phyloP scores from a whole-genome alignment of 148 eudicot species.

The Vaccinium corymbosum region DNA sequence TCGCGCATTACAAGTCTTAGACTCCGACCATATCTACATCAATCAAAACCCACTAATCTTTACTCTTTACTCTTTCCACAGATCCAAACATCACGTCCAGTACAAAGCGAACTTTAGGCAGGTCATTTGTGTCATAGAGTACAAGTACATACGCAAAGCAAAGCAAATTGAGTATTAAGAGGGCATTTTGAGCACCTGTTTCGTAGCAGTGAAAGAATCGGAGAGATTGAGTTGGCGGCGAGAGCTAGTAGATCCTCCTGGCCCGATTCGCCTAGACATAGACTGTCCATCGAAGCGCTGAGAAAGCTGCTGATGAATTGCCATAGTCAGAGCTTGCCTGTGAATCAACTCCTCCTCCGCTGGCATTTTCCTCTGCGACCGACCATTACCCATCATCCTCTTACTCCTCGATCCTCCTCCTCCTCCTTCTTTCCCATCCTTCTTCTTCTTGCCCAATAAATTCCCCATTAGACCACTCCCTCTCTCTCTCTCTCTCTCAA shows the following conservation, averaged over 20 bases:
- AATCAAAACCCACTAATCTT: conserved; percentile 4
- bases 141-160: background rate
- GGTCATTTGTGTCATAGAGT: background rate
- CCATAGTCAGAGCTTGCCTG: conserved; percentile 82
- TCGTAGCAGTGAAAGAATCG: conserved; percentile 32
- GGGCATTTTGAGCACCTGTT: background rate
- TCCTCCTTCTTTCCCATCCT: conserved; percentile 27
- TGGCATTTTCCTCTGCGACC: conserved; percentile 52
- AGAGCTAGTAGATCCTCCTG: conserved; percentile 56
- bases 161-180: background rate
- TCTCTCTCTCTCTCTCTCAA: background rate
- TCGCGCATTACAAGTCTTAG: background rate
- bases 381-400: conserved; percentile 43
- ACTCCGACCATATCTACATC: background rate
- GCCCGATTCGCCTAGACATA: conserved; percentile 72
- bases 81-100: conserved; percentile 3
- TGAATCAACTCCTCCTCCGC: conserved; percentile 81
- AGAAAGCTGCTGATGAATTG: conserved; percentile 83
- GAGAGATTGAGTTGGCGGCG: conserved; percentile 58
- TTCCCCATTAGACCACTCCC: conserved; percentile 51
- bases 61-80: background rate
- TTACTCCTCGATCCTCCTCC: conserved; percentile 43
- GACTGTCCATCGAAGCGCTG: conserved; percentile 66
- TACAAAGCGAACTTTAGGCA: background rate
- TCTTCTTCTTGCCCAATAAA: conserved; percentile 65